A percentile compares a stretch with the other conserved stretches of the same genome.
These are phyloP conservation scores for Leccinum griseonigrum DNA, from an alignment of 1,284 basidiomycete species.

Conservation along the genomic window DNA sequence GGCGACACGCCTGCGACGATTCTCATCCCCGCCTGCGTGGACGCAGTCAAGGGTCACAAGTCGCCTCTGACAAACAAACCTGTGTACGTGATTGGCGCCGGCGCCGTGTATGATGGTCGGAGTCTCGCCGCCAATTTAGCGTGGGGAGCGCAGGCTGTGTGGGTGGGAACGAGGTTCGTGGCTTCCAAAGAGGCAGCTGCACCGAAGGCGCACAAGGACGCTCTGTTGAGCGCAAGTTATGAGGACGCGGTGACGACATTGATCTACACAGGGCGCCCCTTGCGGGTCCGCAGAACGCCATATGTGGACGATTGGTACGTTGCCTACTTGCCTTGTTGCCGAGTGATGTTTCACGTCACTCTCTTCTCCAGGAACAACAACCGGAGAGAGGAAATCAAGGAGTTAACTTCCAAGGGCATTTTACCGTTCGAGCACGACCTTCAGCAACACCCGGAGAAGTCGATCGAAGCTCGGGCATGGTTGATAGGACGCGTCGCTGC, in stretches of 20 bases:
- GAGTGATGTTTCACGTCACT: constrained; percentile 6
- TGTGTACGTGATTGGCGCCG: constrained; percentile 81
- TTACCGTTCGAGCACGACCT: constrained; percentile 72
- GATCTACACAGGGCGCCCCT: constrained; percentile 86
- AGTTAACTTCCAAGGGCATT: constrained; percentile 74
- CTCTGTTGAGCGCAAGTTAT: constrained; percentile 59
- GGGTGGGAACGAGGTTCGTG: constrained; percentile 86
- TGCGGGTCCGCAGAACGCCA: constrained; percentile 78
- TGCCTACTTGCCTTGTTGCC: neutral
- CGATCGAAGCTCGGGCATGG: constrained; percentile 54
- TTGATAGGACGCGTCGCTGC: constrained; percentile 81
- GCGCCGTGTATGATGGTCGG: constrained; percentile 83
- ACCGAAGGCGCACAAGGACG: constrained; percentile 81
- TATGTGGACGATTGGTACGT: constrained; percentile 77
- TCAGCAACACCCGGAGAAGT: constrained; percentile 75
- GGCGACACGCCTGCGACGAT: constrained; percentile 72
- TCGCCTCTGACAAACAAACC: constrained; percentile 79
- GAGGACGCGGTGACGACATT: constrained; percentile 77
- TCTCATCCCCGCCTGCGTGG: constrained; percentile 85
- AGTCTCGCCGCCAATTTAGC: constrained; percentile 82
- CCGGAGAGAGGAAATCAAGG: constrained; percentile 70
- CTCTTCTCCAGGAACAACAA: constrained; percentile 52
- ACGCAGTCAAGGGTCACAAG: constrained; percentile 69
- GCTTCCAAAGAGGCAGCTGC: constrained; percentile 80
- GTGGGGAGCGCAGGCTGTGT: constrained; percentile 81